Evolutionary conservation across 1,139 yeast species (phyloP).

Genomic region (Lodderomyces pseudojiufengensis): DNA sequence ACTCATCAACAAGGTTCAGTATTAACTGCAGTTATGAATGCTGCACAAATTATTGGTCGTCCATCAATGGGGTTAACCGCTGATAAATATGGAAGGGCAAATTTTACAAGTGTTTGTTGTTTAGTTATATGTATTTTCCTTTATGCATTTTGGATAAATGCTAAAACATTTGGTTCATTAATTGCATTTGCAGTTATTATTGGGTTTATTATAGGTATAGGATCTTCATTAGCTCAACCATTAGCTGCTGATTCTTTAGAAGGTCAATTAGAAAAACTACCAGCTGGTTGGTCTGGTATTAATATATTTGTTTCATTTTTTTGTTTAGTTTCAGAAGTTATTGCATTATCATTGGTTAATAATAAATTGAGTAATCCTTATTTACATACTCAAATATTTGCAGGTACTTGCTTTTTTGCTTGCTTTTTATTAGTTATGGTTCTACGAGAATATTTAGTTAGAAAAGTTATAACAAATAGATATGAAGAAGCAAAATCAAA

Average conservation of each 20-base stretch:
- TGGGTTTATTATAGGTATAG: conserved; percentile 61
- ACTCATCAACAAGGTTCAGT: conserved; percentile 52
- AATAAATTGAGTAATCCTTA: conserved; percentile 38
- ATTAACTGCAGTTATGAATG: conserved; percentile 59
- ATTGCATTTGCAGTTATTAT: conserved; percentile 50
- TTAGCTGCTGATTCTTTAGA: conserved; percentile 55
- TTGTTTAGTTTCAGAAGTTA: conserved; percentile 46
- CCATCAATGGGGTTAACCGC: conserved; percentile 58
- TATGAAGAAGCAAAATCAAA: conserved; percentile 11
- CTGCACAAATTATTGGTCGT: conserved; percentile 64
- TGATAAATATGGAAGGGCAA: conserved; percentile 57
- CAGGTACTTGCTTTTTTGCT: conserved; percentile 46
- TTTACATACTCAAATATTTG: conserved; percentile 57
- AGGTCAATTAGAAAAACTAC: conserved; percentile 38
- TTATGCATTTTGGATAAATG: conserved; percentile 55
- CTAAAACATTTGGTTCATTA: conserved; percentile 47
- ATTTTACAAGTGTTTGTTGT: conserved; percentile 38
- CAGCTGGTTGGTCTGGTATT: conserved; percentile 59
- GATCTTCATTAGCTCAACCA: conserved; percentile 59
- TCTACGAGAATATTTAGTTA: conserved; percentile 30
- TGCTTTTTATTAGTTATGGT: conserved; percentile 25
- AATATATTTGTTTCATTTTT: conserved; percentile 47
- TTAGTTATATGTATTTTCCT: conserved; percentile 31
- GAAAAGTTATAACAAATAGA: conserved; percentile 16
- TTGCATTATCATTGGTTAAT: conserved; percentile 44